A percentile compares a stretch with the other conserved stretches of the same genome.
Evolutionary conservation across 2,329 filamentous ascomycete species (phyloP).

Genomic region (Claviceps spartinae): DNA sequence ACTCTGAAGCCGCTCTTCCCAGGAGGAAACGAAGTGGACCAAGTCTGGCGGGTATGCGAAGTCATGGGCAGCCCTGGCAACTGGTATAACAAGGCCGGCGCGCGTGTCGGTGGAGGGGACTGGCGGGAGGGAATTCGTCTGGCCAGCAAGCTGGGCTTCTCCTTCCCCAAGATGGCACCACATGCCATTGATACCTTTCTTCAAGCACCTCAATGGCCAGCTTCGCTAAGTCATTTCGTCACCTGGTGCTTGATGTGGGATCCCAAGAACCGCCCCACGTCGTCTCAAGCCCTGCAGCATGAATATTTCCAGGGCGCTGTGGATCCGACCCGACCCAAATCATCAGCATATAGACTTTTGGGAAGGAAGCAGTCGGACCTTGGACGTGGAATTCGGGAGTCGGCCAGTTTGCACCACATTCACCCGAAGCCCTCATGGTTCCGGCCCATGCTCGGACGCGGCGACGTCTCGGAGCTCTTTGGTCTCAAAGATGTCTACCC

Average conservation of each 20-base stretch:
- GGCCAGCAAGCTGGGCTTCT: constrained; percentile 93
- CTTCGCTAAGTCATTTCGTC: constrained; percentile 78
- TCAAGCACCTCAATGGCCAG: constrained; percentile 80
- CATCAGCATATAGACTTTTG: constrained; percentile 68
- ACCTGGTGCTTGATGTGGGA: constrained; percentile 99
- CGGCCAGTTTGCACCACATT: constrained; percentile 38
- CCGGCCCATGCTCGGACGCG: constrained; percentile 75
- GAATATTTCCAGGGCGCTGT: constrained; percentile 90
- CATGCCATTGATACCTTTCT: constrained; percentile 93
- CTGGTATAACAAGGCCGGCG: constrained; percentile 89
- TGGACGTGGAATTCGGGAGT: constrained; percentile 52
- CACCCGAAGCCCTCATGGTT: constrained; percentile 92
- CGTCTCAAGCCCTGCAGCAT: constrained; percentile 83
- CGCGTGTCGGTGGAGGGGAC: constrained; percentile 82
- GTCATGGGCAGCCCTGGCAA: constrained; percentile 98
- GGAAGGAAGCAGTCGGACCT: constrained; percentile 85
- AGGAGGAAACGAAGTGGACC: constrained; percentile 94
- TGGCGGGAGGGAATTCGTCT: constrained; percentile 91
- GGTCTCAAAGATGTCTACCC: constrained; percentile 32
- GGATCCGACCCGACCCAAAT: constrained; percentile 85
- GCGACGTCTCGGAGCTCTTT: constrained; percentile 49
- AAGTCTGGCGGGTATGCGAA: constrained; percentile 97
- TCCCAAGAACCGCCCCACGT: constrained; percentile 80
- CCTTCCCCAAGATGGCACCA: constrained; percentile 98
- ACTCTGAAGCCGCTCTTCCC: constrained; percentile 95